phyloP scores from a whole-genome alignment of 129 eudicot species.

The Rutidosis leptorrhynchoides region DNA sequence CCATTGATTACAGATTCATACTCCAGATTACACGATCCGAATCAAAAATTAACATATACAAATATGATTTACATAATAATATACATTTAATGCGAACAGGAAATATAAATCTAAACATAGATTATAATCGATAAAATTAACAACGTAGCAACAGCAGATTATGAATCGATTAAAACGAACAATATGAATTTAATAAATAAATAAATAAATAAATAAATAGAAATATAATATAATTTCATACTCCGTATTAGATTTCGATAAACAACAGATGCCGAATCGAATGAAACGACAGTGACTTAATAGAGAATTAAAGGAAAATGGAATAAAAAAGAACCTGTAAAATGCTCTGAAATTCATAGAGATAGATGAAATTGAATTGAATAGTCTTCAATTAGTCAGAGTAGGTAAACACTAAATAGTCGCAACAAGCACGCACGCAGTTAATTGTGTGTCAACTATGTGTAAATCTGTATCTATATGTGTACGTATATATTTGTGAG shows the following conservation, averaged over 20 bases:
- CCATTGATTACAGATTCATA: conserved; percentile 13
- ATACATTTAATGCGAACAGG: background rate
- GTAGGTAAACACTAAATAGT: conserved; percentile 30
- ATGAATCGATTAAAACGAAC: background rate
- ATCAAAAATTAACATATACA: background rate
- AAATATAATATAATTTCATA: background rate
- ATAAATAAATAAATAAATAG: too few relatives aligned
- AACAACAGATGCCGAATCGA: background rate
- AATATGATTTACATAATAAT: background rate
- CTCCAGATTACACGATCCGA: conserved; percentile 10
- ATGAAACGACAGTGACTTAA: background rate
- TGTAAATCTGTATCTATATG: background rate
- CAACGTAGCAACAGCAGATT: background rate
- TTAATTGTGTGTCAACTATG: background rate
- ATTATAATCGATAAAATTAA: background rate
- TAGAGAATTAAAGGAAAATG: background rate
- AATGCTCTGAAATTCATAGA: conserved; percentile 14
- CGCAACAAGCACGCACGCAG: conserved; percentile 24
- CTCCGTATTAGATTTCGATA: background rate
- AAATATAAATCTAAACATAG: background rate
- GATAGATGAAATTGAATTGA: background rate
- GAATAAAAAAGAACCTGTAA: conserved; percentile 13
- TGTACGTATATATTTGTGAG: conserved; percentile 13
- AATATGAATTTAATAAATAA: background rate
- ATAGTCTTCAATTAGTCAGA: conserved; percentile 14